Percentiles rank a stretch among this genome's conserved stretches.
These are phyloP conservation scores for Puccinia polysora DNA, from an alignment of 1,284 basidiomycete genomes.

Conservation along the genomic window DNA sequence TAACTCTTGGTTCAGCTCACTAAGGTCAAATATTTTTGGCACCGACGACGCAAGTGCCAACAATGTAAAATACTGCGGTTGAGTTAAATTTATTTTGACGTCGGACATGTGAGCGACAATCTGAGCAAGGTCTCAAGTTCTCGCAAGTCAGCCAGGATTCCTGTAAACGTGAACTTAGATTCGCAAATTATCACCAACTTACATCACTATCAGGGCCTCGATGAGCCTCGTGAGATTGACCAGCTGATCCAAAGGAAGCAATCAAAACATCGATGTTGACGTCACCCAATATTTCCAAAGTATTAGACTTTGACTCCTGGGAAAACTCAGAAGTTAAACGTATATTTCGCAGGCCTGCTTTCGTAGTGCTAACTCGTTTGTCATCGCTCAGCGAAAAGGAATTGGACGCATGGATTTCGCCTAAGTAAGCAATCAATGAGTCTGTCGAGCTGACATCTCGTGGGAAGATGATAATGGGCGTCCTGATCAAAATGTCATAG, in stretches of 20 bases:
- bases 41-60: slow-evolving; percentile 70
- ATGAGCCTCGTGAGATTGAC: slow-evolving; percentile 51
- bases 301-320: slow-evolving; percentile 56
- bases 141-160: slow-evolving; percentile 55
- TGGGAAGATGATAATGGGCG: slow-evolving; percentile 88
- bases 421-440: slow-evolving; percentile 73
- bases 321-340: slow-evolving; percentile 70
- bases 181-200: slow-evolving; percentile 54
- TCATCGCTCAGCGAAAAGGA: slow-evolving; percentile 61
- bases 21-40: slow-evolving; percentile 61
- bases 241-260: slow-evolving; percentile 61
- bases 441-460: slow-evolving; percentile 67
- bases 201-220: slow-evolving; percentile 50
- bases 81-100: slow-evolving; percentile 80
- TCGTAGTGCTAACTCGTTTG: slow-evolving; percentile 60
- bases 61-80: slow-evolving; percentile 79
- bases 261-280: slow-evolving; percentile 73
- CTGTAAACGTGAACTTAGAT: slow-evolving; percentile 75
- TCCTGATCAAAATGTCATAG: slow-evolving; percentile 82
- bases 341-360: slow-evolving; percentile 78
- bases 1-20: slow-evolving; percentile 46
- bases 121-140: slow-evolving; percentile 54
- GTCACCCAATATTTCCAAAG: slow-evolving; percentile 84
- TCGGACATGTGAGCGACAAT: slow-evolving; percentile 76
- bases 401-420: slow-evolving; percentile 83